phyloP scores from a whole-genome alignment of 805 yeast genomes.

The Starmerella floricola region DNA sequence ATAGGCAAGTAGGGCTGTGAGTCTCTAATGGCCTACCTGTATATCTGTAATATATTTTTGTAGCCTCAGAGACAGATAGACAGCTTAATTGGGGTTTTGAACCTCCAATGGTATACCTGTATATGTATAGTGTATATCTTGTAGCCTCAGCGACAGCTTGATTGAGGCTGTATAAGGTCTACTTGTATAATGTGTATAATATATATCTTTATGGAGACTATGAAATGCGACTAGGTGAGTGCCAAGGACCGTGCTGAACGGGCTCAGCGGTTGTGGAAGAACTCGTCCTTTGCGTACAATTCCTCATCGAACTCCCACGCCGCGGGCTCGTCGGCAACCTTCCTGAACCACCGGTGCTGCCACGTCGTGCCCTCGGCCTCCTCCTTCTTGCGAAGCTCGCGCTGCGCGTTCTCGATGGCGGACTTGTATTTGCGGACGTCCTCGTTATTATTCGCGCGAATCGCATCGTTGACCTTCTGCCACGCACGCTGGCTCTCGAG shows the following conservation, averaged over 20 bases:
- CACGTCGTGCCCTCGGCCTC: slow-evolving; percentile 50
- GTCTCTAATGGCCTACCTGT: too few species aligned
- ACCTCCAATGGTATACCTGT: too few species aligned
- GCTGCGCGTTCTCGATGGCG: slow-evolving; percentile 68
- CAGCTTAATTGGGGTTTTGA: too few species aligned
- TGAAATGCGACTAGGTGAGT: too few species aligned
- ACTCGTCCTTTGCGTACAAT: slow-evolving; percentile 21
- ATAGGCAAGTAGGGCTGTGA: too few species aligned
- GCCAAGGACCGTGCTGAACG: background rate
- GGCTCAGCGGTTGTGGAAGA: slow-evolving; percentile 18
- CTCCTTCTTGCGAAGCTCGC: slow-evolving; percentile 69
- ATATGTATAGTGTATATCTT: too few species aligned
- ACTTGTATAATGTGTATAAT: too few species aligned
- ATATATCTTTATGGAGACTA: too few species aligned
- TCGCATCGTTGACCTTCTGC: slow-evolving; percentile 80
- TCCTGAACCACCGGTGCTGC: slow-evolving; percentile 73
- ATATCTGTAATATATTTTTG: too few species aligned
- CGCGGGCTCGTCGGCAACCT: slow-evolving; percentile 14
- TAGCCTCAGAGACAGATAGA: too few species aligned
- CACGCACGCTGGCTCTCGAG: slow-evolving; percentile 85
- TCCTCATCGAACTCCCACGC: slow-evolving; percentile 25
- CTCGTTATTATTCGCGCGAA: slow-evolving; percentile 61
- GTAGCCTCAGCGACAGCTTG: too few species aligned
- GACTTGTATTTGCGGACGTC: slow-evolving; percentile 64
- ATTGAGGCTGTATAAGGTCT: too few species aligned